A percentile compares a stretch with the other conserved stretches of the same genome.
Evolutionary conservation across 1,284 basidiomycete genomes (phyloP).

Genomic region (Moniliophthora roreri): DNA sequence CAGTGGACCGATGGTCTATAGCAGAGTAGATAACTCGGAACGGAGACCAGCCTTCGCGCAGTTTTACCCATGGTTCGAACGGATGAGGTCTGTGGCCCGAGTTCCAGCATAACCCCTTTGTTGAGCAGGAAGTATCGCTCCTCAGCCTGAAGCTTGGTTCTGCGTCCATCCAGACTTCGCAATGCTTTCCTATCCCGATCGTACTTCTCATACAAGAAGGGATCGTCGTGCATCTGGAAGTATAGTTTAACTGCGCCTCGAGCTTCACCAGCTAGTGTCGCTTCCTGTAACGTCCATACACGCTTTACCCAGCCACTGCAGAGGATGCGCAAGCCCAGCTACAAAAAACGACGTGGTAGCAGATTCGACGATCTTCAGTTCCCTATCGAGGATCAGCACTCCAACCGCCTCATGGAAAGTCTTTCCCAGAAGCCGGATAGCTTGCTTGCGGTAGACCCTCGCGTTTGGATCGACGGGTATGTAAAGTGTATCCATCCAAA

Average conservation of each 20-base stretch:
- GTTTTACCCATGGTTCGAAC: background rate
- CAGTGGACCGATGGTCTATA: background rate
- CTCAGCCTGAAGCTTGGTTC: background rate
- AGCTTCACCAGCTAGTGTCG: slow-evolving; percentile 2
- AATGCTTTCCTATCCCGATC: slow-evolving; percentile 3
- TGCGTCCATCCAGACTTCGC: background rate
- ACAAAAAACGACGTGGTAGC: background rate
- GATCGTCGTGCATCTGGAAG: slow-evolving; percentile 7
- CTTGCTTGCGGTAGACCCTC: slow-evolving; percentile 4
- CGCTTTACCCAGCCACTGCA: slow-evolving; percentile 7
- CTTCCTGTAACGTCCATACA: slow-evolving; percentile 7
- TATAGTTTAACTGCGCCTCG: slow-evolving; percentile 2
- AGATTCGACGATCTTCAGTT: slow-evolving; percentile 4
- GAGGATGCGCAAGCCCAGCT: slow-evolving; percentile 2
- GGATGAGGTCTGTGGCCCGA: background rate
- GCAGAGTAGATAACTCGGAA: background rate
- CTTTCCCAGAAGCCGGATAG: slow-evolving; percentile 3
- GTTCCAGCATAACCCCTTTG: background rate
- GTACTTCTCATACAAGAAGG: slow-evolving; percentile 2
- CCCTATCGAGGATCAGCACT: slow-evolving; percentile 5
- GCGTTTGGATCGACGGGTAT: slow-evolving; percentile 1
- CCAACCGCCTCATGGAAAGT: slow-evolving; percentile 4
- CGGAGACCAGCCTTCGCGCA: background rate
- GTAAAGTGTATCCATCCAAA: slow-evolving; percentile 8
- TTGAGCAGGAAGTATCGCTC: background rate